Evolutionary conservation across 2,329 filamentous ascomycete species (phyloP), one percentile per base, ranked within the genome.

Genomic region (Talaromyces sp.): DNA sequence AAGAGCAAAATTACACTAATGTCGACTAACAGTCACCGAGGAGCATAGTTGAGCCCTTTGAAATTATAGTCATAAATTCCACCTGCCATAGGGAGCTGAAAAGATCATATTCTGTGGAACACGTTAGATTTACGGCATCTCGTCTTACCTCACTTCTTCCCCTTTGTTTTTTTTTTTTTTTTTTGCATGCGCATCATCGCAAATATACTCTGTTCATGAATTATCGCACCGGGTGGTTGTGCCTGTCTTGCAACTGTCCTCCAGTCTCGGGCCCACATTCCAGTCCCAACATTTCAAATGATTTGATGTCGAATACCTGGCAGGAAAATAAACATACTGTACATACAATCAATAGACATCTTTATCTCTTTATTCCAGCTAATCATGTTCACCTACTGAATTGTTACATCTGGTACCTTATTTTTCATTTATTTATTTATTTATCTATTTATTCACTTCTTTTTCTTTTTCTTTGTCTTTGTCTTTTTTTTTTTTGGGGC

Each of bases 1-100:
- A 80, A 79, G 39, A 86, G 85, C 74, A 87, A 87, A 73, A 87
- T 87, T 51, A 87, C 84, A 9, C 67, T 87, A 54, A 87, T 87
- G 85, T 86, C 83, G 54, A 87, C 85, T 24, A 85, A 82, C 63
- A 83, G 79, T 39, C 75, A 83, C 59, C 74, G 83, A 65, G 82
- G 81, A 24, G 83, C 83, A 51, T 83, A 68, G 73, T 29, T n/a
- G 20, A 16, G 17, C 3, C 37, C 4, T 27, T 40, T 17, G 36
- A 33, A n/a, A 11, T 24, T 16, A 11, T 2, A 3, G 19, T 30
- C 33, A 39, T 37, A 27, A 22, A 27, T 33, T 19, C 29, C 16
- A 30, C 47, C 49, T 22, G 37, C 44, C 43, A 43, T 44, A 36
- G n/a, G 24, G 22, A 24, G 19, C 9, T 42, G 14, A n/a, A 27